phyloP scores from a whole-genome alignment of 2,329 filamentous ascomycete species.

The Berkeleyomyces basicola region DNA sequence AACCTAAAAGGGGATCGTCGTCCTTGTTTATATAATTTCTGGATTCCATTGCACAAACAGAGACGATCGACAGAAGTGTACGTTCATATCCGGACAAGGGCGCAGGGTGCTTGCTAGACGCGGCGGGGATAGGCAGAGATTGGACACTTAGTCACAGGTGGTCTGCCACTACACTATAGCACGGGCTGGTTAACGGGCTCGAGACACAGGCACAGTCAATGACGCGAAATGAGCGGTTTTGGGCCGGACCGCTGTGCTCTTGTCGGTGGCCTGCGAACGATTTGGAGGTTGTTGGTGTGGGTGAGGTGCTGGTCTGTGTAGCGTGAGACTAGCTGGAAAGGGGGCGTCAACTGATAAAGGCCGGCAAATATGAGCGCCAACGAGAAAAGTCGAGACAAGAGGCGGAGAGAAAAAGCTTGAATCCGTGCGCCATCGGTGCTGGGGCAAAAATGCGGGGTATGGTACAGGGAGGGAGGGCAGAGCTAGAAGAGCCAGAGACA shows the following conservation, averaged over 20 bases:
- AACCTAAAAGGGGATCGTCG: neutral
- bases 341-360: neutral
- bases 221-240: neutral
- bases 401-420: neutral
- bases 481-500: neutral
- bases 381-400: neutral
- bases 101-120: neutral
- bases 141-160: neutral
- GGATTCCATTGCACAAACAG: neutral
- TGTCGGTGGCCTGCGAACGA: neutral
- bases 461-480: neutral
- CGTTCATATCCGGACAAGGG: neutral
- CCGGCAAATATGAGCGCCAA: neutral
- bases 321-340: neutral
- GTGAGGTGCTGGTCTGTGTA: neutral
- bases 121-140: neutral
- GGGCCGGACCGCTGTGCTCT: neutral
- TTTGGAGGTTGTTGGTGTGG: neutral
- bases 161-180: neutral
- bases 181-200: neutral
- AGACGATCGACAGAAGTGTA: neutral
- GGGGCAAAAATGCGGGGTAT: neutral
- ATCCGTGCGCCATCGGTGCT: neutral
- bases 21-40: neutral
- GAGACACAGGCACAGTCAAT: neutral